Conservation (phyloP, 192 early-diverging fungal species). For the Paraglomus occultum region DNA sequence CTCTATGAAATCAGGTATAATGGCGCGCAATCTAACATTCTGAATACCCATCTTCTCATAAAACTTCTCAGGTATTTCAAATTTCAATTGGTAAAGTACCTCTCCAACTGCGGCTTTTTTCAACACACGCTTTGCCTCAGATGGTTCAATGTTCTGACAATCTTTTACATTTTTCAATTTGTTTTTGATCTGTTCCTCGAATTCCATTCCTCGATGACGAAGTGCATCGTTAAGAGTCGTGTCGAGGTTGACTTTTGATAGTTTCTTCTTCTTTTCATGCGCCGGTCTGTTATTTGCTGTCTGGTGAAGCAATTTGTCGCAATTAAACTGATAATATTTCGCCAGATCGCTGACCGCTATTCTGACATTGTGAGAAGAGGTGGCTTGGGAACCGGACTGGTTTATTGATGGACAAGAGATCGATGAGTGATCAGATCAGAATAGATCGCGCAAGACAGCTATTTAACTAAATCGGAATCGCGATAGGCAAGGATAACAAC, state of each 20-base stretch:
- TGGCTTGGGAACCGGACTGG: too few relatives aligned
- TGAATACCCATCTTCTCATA: slow-evolving; percentile 24
- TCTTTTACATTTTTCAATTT: slow-evolving; percentile 18
- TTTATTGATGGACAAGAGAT: too few relatives aligned
- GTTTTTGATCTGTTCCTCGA: slow-evolving; percentile 25
- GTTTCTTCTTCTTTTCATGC: background rate
- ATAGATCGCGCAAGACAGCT: too few relatives aligned
- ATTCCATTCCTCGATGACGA: slow-evolving; percentile 22
- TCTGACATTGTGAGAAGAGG: too few relatives aligned
- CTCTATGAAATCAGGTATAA: slow-evolving; percentile 35
- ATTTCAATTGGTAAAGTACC: slow-evolving; percentile 30
- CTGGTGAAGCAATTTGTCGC: slow-evolving; percentile 32
- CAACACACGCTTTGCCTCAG: background rate
- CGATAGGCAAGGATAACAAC: too few relatives aligned
- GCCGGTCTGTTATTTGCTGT: background rate
- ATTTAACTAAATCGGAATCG: too few relatives aligned
- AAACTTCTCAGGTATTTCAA: slow-evolving; percentile 21
- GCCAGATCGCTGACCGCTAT: slow-evolving; percentile 3
- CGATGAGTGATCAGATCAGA: too few relatives aligned
- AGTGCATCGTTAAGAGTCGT: slow-evolving; percentile 17
- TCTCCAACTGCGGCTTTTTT: slow-evolving; percentile 26
- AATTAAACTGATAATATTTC: slow-evolving; percentile 33
- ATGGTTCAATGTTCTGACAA: background rate
- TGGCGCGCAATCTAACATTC: slow-evolving; percentile 11
- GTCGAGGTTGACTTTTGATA: background rate